phyloP scores from a whole-genome alignment of 805 yeast species.

The Kazachstania psychrophila region DNA sequence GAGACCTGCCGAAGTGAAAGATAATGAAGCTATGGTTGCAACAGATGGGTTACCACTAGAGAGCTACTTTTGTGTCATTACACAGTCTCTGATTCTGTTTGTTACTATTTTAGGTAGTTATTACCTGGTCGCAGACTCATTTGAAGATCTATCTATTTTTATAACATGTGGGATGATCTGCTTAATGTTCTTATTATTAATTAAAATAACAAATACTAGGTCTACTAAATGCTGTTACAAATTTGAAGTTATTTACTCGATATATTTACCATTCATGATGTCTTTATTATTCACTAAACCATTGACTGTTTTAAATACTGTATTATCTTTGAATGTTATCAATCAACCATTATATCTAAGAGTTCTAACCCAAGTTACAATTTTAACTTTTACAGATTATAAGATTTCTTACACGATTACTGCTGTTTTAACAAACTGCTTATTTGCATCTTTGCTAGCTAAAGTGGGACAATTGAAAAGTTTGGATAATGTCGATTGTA shows the following conservation, averaged over 20 bases:
- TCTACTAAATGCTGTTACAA: conserved; percentile 8
- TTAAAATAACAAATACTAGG: neutral
- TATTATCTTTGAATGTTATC: conserved; percentile 26
- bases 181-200: neutral
- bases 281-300: conserved; percentile 22
- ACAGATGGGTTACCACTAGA: too few relatives aligned
- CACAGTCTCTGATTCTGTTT: too few relatives aligned
- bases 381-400: conserved; percentile 15
- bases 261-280: conserved; percentile 29
- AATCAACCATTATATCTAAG: conserved; percentile 15
- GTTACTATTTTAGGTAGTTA: too few relatives aligned
- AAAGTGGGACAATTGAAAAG: conserved; percentile 31
- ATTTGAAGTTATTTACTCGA: conserved; percentile 30
- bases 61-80: too few relatives aligned
- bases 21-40: too few relatives aligned
- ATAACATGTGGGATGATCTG: neutral
- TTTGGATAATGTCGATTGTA: conserved; percentile 32
- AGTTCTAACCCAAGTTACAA: conserved; percentile 19
- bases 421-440: conserved; percentile 21
- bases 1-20: too few relatives aligned
- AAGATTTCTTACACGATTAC: conserved; percentile 6
- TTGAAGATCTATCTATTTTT: too few relatives aligned
- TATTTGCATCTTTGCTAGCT: conserved; percentile 20
- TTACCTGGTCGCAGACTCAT: too few relatives aligned
- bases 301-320: conserved; percentile 24